These are phyloP conservation scores for Penicillium decumbens DNA, from an alignment of 2,329 filamentous ascomycete genomes.

Conservation along the genomic window DNA sequence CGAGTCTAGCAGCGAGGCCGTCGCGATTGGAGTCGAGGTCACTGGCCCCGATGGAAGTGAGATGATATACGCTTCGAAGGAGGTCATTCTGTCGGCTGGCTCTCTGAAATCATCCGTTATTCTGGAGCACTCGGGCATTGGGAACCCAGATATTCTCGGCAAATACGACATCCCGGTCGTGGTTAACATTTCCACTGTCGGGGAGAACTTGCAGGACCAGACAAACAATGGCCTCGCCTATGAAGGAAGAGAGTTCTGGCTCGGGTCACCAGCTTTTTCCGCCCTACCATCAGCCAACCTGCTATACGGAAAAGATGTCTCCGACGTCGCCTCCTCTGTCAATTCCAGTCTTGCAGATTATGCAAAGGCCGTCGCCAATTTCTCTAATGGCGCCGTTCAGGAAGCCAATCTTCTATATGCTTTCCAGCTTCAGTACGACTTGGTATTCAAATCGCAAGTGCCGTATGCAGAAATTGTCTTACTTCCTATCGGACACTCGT, in stretches of 20 bases:
- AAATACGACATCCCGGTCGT: slow-evolving; percentile 26
- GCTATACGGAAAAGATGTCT: slow-evolving; percentile 21
- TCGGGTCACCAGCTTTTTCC: slow-evolving; percentile 22
- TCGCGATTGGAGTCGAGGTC: slow-evolving; percentile 32
- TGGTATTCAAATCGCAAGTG: slow-evolving; percentile 24
- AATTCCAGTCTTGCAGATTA: slow-evolving; percentile 23
- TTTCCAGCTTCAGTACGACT: slow-evolving; percentile 25
- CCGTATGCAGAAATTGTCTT: slow-evolving; percentile 26
- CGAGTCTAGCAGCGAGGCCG: slow-evolving; percentile 10
- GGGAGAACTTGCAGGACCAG: slow-evolving; percentile 49
- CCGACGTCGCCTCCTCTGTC: slow-evolving; percentile 17
- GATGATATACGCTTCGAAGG: slow-evolving; percentile 36
- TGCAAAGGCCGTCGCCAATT: slow-evolving; percentile 19
- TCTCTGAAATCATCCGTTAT: slow-evolving; percentile 53
- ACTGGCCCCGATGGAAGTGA: slow-evolving; percentile 21
- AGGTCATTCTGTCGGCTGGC: slow-evolving; percentile 59
- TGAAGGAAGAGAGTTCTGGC: slow-evolving; percentile 13
- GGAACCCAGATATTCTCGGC: slow-evolving; percentile 35
- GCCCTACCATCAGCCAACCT: slow-evolving; percentile 19
- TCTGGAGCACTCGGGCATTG: slow-evolving; percentile 59
- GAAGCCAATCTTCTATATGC: slow-evolving; percentile 21
- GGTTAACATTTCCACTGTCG: slow-evolving; percentile 40
- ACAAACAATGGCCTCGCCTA: slow-evolving; percentile 24
- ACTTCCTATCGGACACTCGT: slow-evolving; percentile 13
- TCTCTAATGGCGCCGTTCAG: slow-evolving; percentile 24